Percentiles rank a stretch among this genome's conserved stretches.
Conservation (phyloP, 1,284 basidiomycete species). For the Peniophora sp. region DNA sequence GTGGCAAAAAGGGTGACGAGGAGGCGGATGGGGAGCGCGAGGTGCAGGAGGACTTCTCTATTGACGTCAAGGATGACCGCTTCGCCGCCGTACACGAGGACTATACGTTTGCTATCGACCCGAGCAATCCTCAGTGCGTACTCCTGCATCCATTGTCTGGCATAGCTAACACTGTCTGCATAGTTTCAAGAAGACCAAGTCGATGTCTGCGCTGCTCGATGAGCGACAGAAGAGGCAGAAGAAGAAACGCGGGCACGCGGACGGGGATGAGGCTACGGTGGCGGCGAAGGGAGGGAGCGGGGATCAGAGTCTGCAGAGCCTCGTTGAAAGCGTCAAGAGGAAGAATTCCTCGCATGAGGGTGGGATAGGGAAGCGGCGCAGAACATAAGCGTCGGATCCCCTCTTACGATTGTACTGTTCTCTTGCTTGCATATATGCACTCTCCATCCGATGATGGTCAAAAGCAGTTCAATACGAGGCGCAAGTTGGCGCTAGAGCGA, state of each 20-base stretch:
- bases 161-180: slow-evolving; percentile 7
- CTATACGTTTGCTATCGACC: slow-evolving; percentile 91
- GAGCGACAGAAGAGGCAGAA: slow-evolving; percentile 61
- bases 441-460: too few species aligned
- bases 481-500: not conserved
- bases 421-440: not conserved
- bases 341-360: slow-evolving; percentile 39
- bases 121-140: slow-evolving; percentile 83
- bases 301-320: slow-evolving; percentile 45
- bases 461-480: not conserved
- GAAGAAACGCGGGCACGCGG: slow-evolving; percentile 21
- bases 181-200: slow-evolving; percentile 86
- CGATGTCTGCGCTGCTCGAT: slow-evolving; percentile 76
- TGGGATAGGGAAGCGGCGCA: slow-evolving; percentile 48
- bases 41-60: slow-evolving; percentile 70
- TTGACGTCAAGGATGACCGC: slow-evolving; percentile 84
- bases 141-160: not conserved
- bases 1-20: slow-evolving; percentile 36
- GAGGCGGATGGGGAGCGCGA: slow-evolving; percentile 46
- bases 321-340: slow-evolving; percentile 84
- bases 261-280: slow-evolving; percentile 6
- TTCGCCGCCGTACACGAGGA: slow-evolving; percentile 89
- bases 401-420: not conserved
- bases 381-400: slow-evolving; percentile 22
- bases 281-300: slow-evolving; percentile 9